Percentiles rank a stretch among this genome's conserved stretches.
Evolutionary conservation across 345 rosid genomes (phyloP).

Genomic region (Eucalyptus brandiana): DNA sequence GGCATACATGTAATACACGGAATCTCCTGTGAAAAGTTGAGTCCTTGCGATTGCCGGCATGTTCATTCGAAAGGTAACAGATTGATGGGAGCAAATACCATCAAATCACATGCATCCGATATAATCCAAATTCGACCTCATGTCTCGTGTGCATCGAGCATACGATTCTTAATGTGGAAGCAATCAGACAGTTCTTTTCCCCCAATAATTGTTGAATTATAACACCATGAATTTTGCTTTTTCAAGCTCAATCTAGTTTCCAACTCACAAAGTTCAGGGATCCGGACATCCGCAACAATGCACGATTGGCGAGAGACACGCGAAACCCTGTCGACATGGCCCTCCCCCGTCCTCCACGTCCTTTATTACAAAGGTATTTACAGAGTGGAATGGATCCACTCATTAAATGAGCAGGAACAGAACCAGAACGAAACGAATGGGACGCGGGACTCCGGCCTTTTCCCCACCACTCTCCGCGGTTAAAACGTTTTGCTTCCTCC

Average conservation of each 20-base stretch:
- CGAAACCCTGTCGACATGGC: not conserved
- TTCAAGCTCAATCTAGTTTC: not conserved
- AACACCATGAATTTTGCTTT: not conserved
- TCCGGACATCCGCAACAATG: not conserved
- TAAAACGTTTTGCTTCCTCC: not conserved
- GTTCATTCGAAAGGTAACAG: accelerated
- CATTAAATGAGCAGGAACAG: not conserved
- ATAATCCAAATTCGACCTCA: not conserved
- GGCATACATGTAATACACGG: not conserved
- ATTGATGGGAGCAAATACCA: not conserved
- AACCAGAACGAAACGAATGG: not conserved
- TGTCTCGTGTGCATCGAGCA: not conserved
- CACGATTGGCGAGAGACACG: not conserved
- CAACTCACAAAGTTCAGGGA: not conserved
- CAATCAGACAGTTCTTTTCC: not conserved
- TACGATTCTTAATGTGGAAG: not conserved
- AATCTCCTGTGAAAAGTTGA: not conserved
- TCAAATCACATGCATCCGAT: not conserved
- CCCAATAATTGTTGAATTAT: not conserved
- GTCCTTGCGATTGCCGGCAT: accelerated
- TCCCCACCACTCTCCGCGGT: not conserved
- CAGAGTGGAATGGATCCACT: not conserved
- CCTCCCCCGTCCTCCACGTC: not conserved
- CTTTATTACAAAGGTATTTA: not conserved
- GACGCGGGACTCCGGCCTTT: not conserved